Evolutionary conservation across 768 basidiomycete species (phyloP).

Genomic region (Russula brevipes): DNA sequence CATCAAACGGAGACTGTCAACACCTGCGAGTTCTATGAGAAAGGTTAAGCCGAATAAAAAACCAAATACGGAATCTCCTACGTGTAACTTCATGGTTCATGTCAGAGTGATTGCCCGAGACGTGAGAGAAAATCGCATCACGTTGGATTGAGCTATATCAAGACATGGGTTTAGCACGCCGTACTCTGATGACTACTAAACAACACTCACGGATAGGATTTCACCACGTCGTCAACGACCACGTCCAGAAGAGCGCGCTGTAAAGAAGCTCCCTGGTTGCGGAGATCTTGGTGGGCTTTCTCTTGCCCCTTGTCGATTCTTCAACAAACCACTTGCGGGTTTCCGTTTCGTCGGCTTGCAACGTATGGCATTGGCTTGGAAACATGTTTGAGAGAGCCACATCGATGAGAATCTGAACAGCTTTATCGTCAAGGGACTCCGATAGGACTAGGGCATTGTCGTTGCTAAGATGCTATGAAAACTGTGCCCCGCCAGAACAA

Average conservation of each 20-base stretch:
- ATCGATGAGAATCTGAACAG: background rate
- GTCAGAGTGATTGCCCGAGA: no score
- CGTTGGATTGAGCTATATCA: no score
- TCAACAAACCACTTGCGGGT: background rate
- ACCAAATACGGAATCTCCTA: background rate
- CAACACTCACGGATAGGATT: slow-evolving; percentile 1
- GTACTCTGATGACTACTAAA: background rate
- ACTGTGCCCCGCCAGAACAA: no score
- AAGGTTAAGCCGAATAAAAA: background rate
- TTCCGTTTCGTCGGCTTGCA: background rate
- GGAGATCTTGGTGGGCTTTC: background rate
- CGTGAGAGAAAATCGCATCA: no score
- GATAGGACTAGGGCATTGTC: background rate
- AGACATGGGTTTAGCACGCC: no score
- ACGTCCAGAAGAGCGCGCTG: background rate
- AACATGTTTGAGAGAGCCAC: background rate
- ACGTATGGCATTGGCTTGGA: background rate
- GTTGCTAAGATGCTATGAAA: background rate
- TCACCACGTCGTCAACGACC: background rate
- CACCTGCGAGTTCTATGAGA: background rate
- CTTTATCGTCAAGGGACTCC: background rate
- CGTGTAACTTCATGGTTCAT: background rate
- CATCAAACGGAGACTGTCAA: background rate
- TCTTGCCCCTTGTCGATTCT: background rate
- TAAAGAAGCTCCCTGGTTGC: background rate